Percentiles rank a stretch among this genome's conserved stretches.
phyloP scores from a whole-genome alignment of 805 yeast genomes.

The Teunomyces barrocoloradensis region DNA sequence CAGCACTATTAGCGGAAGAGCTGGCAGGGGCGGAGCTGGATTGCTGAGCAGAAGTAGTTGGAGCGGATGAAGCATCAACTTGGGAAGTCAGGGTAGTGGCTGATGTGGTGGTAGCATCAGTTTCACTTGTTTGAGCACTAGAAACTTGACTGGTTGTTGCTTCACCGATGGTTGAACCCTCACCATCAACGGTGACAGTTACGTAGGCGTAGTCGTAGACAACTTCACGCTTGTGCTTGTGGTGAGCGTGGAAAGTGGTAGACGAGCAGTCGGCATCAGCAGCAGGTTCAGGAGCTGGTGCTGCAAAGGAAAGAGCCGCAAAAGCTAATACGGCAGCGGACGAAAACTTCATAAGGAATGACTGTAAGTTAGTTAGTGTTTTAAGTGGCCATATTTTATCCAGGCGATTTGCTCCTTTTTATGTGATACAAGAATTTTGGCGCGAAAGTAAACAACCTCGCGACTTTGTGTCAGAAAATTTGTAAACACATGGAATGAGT shows the following conservation, averaged over 20 bases:
- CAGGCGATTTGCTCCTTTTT: not conserved
- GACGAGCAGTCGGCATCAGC: conserved; percentile 37
- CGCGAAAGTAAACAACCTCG: conserved; percentile 1
- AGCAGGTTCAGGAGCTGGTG: conserved; percentile 26
- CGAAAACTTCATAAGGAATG: conserved; percentile 20
- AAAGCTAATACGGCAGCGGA: conserved; percentile 17
- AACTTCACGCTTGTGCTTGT: conserved; percentile 58
- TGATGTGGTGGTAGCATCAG: conserved; percentile 8
- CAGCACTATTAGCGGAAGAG: conserved; percentile 16
- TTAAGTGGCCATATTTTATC: conserved; percentile 1
- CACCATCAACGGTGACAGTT: conserved; percentile 43
- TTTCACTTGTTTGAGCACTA: conserved; percentile 12
- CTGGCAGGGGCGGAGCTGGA: conserved; percentile 13
- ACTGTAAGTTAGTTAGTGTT: conserved; percentile 14
- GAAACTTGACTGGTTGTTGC: conserved; percentile 9
- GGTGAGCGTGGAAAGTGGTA: conserved; percentile 54
- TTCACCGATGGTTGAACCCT: conserved; percentile 33
- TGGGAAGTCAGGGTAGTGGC: conserved; percentile 17
- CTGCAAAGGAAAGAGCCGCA: conserved; percentile 17
- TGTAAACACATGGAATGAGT: not conserved
- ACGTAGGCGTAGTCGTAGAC: conserved; percentile 49
- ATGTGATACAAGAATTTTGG: not conserved
- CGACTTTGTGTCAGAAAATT: conserved; percentile 2
- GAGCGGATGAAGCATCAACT: conserved; percentile 12
- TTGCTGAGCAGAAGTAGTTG: conserved; percentile 13